A percentile compares a stretch with the other conserved stretches of the same genome.
phyloP scores from a whole-genome alignment of 2,329 filamentous ascomycete genomes.

The Neofusicoccum sp. region DNA sequence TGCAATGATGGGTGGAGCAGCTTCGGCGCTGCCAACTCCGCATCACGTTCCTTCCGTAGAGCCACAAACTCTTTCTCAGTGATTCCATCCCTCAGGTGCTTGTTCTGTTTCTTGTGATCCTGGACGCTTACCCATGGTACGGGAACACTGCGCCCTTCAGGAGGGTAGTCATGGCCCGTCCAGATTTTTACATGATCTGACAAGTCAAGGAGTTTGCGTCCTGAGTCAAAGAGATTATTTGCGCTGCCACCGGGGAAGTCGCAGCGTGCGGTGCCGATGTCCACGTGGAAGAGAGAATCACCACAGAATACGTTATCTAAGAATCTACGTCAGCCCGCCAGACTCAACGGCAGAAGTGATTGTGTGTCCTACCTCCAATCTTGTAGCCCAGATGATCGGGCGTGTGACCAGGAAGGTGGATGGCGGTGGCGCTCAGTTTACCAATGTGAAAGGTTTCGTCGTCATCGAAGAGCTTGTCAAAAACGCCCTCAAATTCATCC shows the following conservation, averaged over 20 bases:
- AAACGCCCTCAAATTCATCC: constrained; percentile 45
- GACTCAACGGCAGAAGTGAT: background rate
- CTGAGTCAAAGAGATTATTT: constrained; percentile 28
- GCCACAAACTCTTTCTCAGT: constrained; percentile 34
- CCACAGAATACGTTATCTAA: constrained; percentile 31
- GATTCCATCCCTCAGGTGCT: constrained; percentile 30
- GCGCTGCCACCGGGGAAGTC: constrained; percentile 30
- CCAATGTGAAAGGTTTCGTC: constrained; percentile 54
- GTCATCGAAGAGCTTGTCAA: constrained; percentile 53
- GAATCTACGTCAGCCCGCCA: background rate
- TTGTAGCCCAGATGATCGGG: constrained; percentile 59
- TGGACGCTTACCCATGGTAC: constrained; percentile 35
- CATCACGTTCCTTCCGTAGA: constrained; percentile 33
- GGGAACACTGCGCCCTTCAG: constrained; percentile 24
- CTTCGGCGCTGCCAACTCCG: constrained; percentile 30
- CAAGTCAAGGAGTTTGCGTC: constrained; percentile 28
- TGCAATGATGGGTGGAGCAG: constrained; percentile 40
- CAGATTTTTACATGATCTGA: constrained; percentile 33
- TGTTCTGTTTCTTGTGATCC: constrained; percentile 36
- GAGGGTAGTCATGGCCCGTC: constrained; percentile 37
- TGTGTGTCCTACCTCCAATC: constrained; percentile 40
- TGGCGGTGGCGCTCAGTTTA: constrained; percentile 41
- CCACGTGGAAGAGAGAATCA: constrained; percentile 28
- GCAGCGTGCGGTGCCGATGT: constrained; percentile 28
- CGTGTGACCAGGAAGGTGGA: constrained; percentile 59